Base-by-base conservation (phyloP, 1,284 basidiomycete species). In the Coniophora puteana region DNA sequence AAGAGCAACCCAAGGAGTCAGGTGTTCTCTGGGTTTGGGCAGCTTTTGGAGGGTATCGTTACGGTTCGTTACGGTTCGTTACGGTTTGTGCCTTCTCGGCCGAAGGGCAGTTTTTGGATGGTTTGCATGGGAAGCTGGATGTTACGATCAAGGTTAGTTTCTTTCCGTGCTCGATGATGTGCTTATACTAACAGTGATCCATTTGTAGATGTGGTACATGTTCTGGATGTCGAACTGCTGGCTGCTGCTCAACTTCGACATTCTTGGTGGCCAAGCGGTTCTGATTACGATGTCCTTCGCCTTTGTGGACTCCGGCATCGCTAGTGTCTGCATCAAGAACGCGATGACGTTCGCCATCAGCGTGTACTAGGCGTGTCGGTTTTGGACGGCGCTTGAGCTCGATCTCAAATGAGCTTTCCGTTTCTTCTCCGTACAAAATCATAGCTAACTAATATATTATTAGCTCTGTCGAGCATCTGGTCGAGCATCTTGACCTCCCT, bases 11-110 rank as follows among this genome's bases (percentile, higher is more conserved):
- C 76, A 2, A 68, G 82, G 12, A 84, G 80, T 4, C 84, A 83
- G 0, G 84, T 88, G 42, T 85, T 83, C 57, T 78, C 83, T 3
- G 84, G 85, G 39, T 91, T 93, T 54, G 78, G 76, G 5, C 91
- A 95, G 61, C 62, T 90, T 11, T 66, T 93, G 26, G 78, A 81
- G 44, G 89, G 89, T 17, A 83, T 92, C 37, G 74, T 89, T 33
- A 84, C 87, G 27, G 87, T 93, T 14, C n/a, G n/a, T n/a, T n/a
- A n/a, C n/a, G n/a, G n/a, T n/a, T 92, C 36, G 74, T 89, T 33
- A 84, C 87, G 27, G 87, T 93, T 31, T 76, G 90, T 36, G 90
- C 89, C 0, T 94, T 91, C 63, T 83, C 83, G 12, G 84, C 81
- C 1, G 89, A 92, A 54, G 65, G 68, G 24, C 67, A 78, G 11